Evolutionary conservation across 306 rosid species (phyloP).

Genomic region (Geum urbanum): DNA sequence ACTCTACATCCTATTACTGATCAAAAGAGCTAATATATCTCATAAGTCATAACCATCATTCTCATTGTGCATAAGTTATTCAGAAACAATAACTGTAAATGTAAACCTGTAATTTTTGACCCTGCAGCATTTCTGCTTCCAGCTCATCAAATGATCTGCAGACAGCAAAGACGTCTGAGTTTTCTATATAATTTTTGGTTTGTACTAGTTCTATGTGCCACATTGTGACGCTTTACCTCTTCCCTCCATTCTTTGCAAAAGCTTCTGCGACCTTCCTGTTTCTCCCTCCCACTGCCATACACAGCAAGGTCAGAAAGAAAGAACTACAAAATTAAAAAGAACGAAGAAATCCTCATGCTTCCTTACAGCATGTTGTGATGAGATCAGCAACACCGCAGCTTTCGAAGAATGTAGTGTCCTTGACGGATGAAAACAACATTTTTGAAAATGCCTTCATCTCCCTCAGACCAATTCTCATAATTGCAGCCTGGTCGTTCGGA

Average conservation of each 20-base stretch:
- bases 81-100: slow-evolving; percentile 7
- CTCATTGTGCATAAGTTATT: not conserved
- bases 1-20: not conserved
- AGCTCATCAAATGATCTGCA: slow-evolving; percentile 80
- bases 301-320: slow-evolving; percentile 16
- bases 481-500: slow-evolving; percentile 64
- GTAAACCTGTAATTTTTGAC: slow-evolving; percentile 89
- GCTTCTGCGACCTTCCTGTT: slow-evolving; percentile 93
- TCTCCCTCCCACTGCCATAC: slow-evolving; percentile 89
- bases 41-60: not conserved
- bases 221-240: slow-evolving; percentile 44
- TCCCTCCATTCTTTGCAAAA: slow-evolving; percentile 68
- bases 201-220: slow-evolving; percentile 11
- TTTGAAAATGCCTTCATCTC: slow-evolving; percentile 85
- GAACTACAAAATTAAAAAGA: slow-evolving; percentile 8
- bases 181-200: not conserved
- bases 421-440: slow-evolving; percentile 74
- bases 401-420: slow-evolving; percentile 81
- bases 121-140: slow-evolving; percentile 79
- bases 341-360: slow-evolving; percentile 19
- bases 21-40: not conserved
- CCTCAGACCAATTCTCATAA: slow-evolving; percentile 81
- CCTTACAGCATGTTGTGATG: slow-evolving; percentile 89
- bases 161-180: slow-evolving; percentile 5
- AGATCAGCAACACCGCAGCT: slow-evolving; percentile 97